phyloP scores from a whole-genome alignment of 2,329 filamentous ascomycete genomes.

The Fusarium sp. region DNA sequence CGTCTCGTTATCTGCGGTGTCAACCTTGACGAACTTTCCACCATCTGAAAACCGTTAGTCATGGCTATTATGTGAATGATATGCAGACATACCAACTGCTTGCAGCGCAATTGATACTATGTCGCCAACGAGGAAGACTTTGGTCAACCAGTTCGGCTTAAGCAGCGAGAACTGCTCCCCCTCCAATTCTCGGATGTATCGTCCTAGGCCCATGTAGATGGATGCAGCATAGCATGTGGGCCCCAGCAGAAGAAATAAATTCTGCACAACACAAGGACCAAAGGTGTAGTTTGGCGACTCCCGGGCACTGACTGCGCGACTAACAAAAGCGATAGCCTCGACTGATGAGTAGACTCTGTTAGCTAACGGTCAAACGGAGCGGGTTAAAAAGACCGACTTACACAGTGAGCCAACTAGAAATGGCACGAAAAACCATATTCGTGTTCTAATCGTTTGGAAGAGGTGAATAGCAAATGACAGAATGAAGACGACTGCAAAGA shows the following conservation, averaged over 20 bases:
- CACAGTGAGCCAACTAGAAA: not conserved
- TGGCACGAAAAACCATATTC: not conserved
- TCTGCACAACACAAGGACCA: not conserved
- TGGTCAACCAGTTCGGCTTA: not conserved
- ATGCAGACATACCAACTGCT: not conserved
- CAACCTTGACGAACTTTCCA: not conserved
- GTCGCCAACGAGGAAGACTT: not conserved
- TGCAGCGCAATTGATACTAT: not conserved
- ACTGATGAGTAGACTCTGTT: too few relatives aligned
- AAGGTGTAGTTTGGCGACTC: not conserved
- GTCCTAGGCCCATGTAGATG: conserved; percentile 1
- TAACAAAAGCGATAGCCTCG: too few relatives aligned
- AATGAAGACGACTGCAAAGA: not conserved
- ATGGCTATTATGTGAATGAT: too few relatives aligned
- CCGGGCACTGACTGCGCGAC: too few relatives aligned
- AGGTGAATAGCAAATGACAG: not conserved
- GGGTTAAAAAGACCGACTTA: too few relatives aligned
- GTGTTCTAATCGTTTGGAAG: not conserved
- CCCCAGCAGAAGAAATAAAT: not conserved
- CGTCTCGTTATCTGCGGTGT: not conserved
- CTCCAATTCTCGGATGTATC: not conserved
- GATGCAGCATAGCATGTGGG: not conserved
- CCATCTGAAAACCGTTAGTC: not conserved
- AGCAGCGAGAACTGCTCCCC: not conserved
- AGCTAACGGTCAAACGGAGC: too few relatives aligned